Evolutionary conservation across 768 basidiomycete species (phyloP), one percentile per base, ranked within the genome.

Genomic region (Tylopilus sp.): DNA sequence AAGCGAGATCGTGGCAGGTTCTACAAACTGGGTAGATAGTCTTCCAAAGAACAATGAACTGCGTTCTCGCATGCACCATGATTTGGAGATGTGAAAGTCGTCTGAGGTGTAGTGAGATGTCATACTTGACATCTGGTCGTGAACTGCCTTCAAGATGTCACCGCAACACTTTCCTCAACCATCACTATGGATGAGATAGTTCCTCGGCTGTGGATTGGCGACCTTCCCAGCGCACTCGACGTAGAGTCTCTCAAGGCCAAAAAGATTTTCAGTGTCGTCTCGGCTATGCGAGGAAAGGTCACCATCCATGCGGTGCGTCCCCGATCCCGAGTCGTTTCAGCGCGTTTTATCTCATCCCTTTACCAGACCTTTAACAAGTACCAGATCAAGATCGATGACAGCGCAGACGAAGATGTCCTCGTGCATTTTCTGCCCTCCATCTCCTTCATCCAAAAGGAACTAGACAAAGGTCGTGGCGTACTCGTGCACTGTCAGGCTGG

Each of bases 401-500:
- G 80, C 9, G 77, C 81, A 41, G 85, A 86, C 44, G 82, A 81
- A 31, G 92, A 97, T 63, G 77, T 93, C 22, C 76, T 95, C 20
- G 75, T 79, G 4, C 89, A 93, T 60, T 75, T 97, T 53, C 71
- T 91, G 11, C 81, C 86, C 1, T 81, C 86, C 3, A 90, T 94
- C 49, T 80, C 85, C 5, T 94, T 93, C 71, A 93, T 97, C 40
- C 78, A 88, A 55, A 77, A 79, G 12, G 88, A 93, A 58, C 69
- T 94, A 3, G 79, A 84, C 65, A 88, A 86, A 60, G 83, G 79
- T 0, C 73, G 84, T 26, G 86, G 86, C 1, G 86, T 98, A 2
- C 72, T 95, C 18, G 88, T 97, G 0, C 94, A 97, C 68, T 95
- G 94, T 64, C 86, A 90, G 51, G 91, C 90, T 21, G 94, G 94